These are phyloP conservation scores for Malassezia caprae DNA, from an alignment of 1,284 basidiomycete genomes.

Conservation along the genomic window DNA sequence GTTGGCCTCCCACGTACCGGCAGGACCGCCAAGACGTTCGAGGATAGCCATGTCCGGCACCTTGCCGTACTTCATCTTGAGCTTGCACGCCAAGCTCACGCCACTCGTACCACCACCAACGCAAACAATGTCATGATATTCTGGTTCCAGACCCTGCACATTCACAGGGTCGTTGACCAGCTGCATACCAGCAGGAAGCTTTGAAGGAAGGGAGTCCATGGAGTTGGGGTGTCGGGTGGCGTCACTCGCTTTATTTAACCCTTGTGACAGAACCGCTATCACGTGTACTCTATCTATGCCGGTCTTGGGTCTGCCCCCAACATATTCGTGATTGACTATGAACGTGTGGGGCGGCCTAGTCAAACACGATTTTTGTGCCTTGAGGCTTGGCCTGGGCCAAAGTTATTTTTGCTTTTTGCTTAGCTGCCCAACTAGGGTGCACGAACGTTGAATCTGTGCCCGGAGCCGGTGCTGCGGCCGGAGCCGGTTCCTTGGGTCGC, in stretches of 20 bases:
- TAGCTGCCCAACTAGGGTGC: slow-evolving; percentile 18
- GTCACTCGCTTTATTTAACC: background rate
- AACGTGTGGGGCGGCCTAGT: slow-evolving; percentile 2
- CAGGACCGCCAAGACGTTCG: slow-evolving; percentile 22
- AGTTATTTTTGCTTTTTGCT: slow-evolving; percentile 10
- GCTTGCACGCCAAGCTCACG: slow-evolving; percentile 35
- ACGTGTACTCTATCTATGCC: background rate
- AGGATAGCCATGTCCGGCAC: slow-evolving; percentile 34
- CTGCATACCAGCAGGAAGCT: slow-evolving; percentile 10
- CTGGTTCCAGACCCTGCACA: slow-evolving; percentile 17
- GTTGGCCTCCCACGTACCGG: slow-evolving; percentile 37
- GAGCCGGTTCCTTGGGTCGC: background rate
- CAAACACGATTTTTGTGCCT: slow-evolving; percentile 15
- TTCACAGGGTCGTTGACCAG: slow-evolving; percentile 15
- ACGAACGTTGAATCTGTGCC: background rate
- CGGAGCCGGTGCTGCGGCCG: background rate
- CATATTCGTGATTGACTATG: background rate
- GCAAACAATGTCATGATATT: slow-evolving; percentile 40
- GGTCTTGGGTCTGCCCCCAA: background rate
- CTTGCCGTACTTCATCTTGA: slow-evolving; percentile 25
- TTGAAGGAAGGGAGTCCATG: background rate
- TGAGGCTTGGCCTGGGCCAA: background rate
- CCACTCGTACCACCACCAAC: slow-evolving; percentile 41
- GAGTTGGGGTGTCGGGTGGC: background rate
- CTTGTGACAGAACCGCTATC: background rate